These are phyloP conservation scores for Zymoseptoria passerinii DNA, from an alignment of 2,329 filamentous ascomycete species.

Conservation along the genomic window DNA sequence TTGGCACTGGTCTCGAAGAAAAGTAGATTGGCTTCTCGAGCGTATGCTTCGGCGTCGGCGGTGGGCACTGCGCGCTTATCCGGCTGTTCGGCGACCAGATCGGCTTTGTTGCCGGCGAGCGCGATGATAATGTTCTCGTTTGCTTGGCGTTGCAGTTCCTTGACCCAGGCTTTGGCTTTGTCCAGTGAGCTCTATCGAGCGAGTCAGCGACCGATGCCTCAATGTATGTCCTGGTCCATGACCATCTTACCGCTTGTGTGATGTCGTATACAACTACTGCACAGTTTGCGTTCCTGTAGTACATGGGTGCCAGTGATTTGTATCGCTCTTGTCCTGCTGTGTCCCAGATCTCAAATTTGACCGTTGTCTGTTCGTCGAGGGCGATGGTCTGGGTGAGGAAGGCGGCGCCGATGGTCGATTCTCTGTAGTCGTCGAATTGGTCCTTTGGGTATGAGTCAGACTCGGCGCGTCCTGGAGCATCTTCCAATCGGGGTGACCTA, in stretches of 20 bases:
- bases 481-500: slow-evolving; percentile 36
- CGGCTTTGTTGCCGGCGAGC: slow-evolving; percentile 93
- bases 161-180: slow-evolving; percentile 99
- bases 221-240: slow-evolving; percentile 8
- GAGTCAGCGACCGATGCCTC: slow-evolving; percentile 14
- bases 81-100: slow-evolving; percentile 86
- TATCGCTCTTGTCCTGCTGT: slow-evolving; percentile 97
- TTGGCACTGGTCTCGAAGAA: slow-evolving; percentile 99
- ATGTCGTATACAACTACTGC: slow-evolving; percentile 99
- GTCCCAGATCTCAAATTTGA: slow-evolving; percentile 99
- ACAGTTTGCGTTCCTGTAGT: slow-evolving; percentile 98
- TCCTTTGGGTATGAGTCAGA: slow-evolving; percentile 50
- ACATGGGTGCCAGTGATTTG: slow-evolving; percentile 98
- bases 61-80: slow-evolving; percentile 89
- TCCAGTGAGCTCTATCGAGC: slow-evolving; percentile 73
- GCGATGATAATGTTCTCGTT: slow-evolving; percentile 99
- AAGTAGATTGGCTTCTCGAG: slow-evolving; percentile 81
- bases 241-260: slow-evolving; percentile 76
- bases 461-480: background rate
- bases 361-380: slow-evolving; percentile 93
- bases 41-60: slow-evolving; percentile 90
- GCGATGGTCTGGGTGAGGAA: slow-evolving; percentile 99
- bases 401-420: slow-evolving; percentile 95
- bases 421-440: slow-evolving; percentile 97
- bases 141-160: slow-evolving; percentile 95